Evolutionary conservation across 805 yeast genomes (phyloP), one percentile per base, ranked within the genome.

Genomic region (Wickerhamomyces strasburgensis): DNA sequence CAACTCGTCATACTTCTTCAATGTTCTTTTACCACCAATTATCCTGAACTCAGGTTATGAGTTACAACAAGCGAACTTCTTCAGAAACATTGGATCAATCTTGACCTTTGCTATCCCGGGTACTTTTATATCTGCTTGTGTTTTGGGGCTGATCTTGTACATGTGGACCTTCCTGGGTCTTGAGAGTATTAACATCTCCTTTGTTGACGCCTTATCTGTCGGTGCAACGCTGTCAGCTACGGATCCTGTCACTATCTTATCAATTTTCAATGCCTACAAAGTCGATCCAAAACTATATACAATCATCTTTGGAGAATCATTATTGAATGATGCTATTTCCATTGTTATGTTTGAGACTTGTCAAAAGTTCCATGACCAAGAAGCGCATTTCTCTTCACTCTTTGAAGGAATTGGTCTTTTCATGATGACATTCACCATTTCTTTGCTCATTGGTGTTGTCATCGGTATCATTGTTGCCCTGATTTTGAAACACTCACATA

Each of bases 331-430:
- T 66, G 99, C 99, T 26, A 94, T 93, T 42, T 88, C 97, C 47
- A 93, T 93, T 58, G 99, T 93, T 51, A 90, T 93, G 95, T 93
- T 93, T 65, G 98, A 93, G 65, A 93, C 99, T 0, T 89, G 97
- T 56, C 97, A 88, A 60, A 86, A 88, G 62, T 87, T 93, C 61
- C 94, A 89, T 52, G 98, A 95, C 31, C 81, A 84, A 48, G 73
- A 75, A 17, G 84, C 90, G 1, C 74, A 77, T 34, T 68, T 86
- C 44, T 71, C 84, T 11, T 79, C 85, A n/a, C 60, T 89, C 32
- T 85, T 94, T 59, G 90, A 87, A 65, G 99, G 98, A 73, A 73
- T 87, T 23, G 96, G 97, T 1, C 72, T 93, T 44, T 93, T 93
- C 63, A 60, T 90, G 56, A 82, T 93, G 84, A 89, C 95, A 1